Evolutionary conservation across 73 alveolate species (phyloP).

Genomic region (Durusdinium trenchii): DNA sequence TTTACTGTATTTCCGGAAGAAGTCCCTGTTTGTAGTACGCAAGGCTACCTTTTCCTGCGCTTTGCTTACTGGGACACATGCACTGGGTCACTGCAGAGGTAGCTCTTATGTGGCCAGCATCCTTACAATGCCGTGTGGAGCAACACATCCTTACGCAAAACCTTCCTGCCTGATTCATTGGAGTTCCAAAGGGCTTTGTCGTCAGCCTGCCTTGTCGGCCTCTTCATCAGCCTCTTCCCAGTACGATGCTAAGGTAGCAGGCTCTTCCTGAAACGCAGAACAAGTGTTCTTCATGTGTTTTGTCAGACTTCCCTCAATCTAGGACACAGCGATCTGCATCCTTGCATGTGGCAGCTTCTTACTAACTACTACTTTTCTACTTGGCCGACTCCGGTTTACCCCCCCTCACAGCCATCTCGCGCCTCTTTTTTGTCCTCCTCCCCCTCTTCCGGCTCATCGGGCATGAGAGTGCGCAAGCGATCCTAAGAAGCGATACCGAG

Average conservation of each 20-base stretch:
- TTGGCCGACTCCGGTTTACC: background rate
- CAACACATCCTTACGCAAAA: no score
- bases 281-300: background rate
- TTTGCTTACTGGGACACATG: no score
- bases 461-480: constrained; percentile 64
- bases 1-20: no score
- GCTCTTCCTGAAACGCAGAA: constrained; percentile 19
- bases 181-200: background rate
- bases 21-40: no score
- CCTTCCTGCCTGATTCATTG: no score
- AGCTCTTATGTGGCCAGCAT: no score
- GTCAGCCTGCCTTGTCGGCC: constrained; percentile 51
- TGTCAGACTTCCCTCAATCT: no score
- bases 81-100: no score
- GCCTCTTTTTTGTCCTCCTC: constrained; percentile 39
- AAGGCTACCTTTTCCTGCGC: no score
- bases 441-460: constrained; percentile 58
- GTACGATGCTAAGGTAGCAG: constrained; percentile 57
- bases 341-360: no score
- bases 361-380: background rate
- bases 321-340: background rate
- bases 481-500: background rate
- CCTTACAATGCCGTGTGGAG: no score
- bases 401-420: background rate
- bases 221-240: constrained; percentile 86